Percentiles rank a stretch among this genome's conserved stretches.
These are phyloP conservation scores for Rhodamnia rubescens DNA, from an alignment of 345 rosid genomes.

Conservation along the genomic window DNA sequence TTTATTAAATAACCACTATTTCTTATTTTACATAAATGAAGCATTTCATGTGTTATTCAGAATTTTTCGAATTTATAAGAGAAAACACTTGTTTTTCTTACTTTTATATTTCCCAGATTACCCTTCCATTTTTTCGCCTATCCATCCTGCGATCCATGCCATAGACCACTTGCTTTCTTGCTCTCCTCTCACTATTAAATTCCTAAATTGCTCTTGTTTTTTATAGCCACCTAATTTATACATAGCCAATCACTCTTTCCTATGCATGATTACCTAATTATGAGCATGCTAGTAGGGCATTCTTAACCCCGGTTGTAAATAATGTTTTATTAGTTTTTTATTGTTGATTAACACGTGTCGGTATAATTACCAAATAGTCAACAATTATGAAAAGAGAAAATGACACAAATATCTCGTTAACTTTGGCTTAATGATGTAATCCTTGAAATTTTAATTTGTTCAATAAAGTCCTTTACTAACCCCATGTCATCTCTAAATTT, in stretches of 20 bases:
- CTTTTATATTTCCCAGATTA: background rate
- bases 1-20: no score
- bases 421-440: no score
- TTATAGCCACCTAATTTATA: background rate
- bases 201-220: background rate
- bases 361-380: background rate
- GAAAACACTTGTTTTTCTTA: background rate
- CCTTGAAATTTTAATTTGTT: no score
- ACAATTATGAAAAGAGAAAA: background rate
- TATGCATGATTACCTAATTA: background rate
- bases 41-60: no score
- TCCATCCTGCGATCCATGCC: accelerated
- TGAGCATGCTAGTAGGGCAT: background rate
- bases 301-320: background rate
- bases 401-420: no score
- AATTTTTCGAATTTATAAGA: background rate
- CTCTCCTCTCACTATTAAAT: background rate
- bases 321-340: background rate
- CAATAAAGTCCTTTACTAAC: no score
- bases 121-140: background rate
- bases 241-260: no score
- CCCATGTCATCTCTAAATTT: no score
- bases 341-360: background rate
- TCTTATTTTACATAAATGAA: no score
- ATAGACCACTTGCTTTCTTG: background rate